Percentiles rank a stretch among this genome's conserved stretches.
Evolutionary conservation across 2,329 filamentous ascomycete genomes (phyloP).

Genomic region (Lachnellula subtilissima): DNA sequence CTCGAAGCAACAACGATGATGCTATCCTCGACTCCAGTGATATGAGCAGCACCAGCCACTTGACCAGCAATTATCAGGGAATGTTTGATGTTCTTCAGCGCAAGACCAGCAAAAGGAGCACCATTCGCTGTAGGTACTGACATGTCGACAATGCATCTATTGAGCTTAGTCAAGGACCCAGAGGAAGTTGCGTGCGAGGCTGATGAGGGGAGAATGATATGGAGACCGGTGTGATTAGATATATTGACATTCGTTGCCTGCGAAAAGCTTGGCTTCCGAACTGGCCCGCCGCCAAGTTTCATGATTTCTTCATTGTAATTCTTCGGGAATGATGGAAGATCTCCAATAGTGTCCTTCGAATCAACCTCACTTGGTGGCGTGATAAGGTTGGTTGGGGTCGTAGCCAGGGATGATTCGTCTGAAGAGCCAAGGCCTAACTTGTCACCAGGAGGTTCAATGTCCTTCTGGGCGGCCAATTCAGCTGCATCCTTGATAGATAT

Average conservation of each 20-base stretch:
- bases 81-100: constrained; percentile 62
- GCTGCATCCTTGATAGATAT: constrained; percentile 53
- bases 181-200: constrained; percentile 68
- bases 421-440: constrained; percentile 32
- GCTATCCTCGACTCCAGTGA: constrained; percentile 69
- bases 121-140: constrained; percentile 58
- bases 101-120: constrained; percentile 64
- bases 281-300: constrained; percentile 30
- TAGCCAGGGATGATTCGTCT: constrained; percentile 38
- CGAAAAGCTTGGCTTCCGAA: constrained; percentile 61
- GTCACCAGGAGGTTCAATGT: constrained; percentile 33
- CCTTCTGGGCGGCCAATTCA: constrained; percentile 46
- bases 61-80: constrained; percentile 74
- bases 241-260: constrained; percentile 59
- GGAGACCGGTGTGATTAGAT: constrained; percentile 59
- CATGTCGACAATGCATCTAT: constrained; percentile 74
- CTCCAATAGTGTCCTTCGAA: constrained; percentile 36
- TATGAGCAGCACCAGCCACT: constrained; percentile 75
- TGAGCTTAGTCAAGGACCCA: constrained; percentile 66
- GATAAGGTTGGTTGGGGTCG: constrained; percentile 29
- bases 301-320: constrained; percentile 57
- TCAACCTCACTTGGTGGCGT: constrained; percentile 21
- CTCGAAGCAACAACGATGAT: constrained; percentile 73
- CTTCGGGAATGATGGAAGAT: constrained; percentile 37
- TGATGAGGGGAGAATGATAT: constrained; percentile 71